Evolutionary conservation across 768 basidiomycete genomes (phyloP).

Genomic region (Pluteus cervinus): DNA sequence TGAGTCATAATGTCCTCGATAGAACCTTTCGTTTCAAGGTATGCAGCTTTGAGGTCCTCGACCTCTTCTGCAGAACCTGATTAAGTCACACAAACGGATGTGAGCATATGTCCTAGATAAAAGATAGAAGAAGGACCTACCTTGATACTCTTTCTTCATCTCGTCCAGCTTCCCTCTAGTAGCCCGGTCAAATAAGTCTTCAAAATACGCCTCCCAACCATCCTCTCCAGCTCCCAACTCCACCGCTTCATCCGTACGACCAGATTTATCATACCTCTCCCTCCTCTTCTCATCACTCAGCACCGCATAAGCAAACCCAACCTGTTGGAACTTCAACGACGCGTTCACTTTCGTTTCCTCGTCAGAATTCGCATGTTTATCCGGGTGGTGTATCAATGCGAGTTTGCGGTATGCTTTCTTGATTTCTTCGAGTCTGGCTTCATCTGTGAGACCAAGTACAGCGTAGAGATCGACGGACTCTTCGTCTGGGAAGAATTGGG

Average conservation of each 20-base stretch:
- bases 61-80: slow-evolving; percentile 86
- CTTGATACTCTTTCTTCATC: slow-evolving; percentile 93
- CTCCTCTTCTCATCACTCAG: slow-evolving; percentile 73
- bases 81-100: background rate
- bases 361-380: slow-evolving; percentile 68
- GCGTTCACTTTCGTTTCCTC: slow-evolving; percentile 61
- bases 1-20: slow-evolving; percentile 77
- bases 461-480: slow-evolving; percentile 74
- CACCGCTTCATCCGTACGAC: slow-evolving; percentile 77
- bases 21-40: slow-evolving; percentile 63
- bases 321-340: slow-evolving; percentile 80
- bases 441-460: slow-evolving; percentile 51
- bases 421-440: slow-evolving; percentile 61
- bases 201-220: slow-evolving; percentile 96
- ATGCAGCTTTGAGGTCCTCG: slow-evolving; percentile 73
- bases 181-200: slow-evolving; percentile 80
- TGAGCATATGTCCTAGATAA: background rate
- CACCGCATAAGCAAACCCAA: slow-evolving; percentile 92
- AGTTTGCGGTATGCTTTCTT: slow-evolving; percentile 80
- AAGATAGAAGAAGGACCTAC: slow-evolving; percentile 28
- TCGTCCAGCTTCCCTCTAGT: slow-evolving; percentile 85
- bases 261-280: slow-evolving; percentile 78
- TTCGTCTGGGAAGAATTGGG: slow-evolving; percentile 71
- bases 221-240: slow-evolving; percentile 68
- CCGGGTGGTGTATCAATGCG: slow-evolving; percentile 82